Conservation (phyloP, 2,329 filamentous ascomycete species). For the Phaeoacremonium minimum region DNA sequence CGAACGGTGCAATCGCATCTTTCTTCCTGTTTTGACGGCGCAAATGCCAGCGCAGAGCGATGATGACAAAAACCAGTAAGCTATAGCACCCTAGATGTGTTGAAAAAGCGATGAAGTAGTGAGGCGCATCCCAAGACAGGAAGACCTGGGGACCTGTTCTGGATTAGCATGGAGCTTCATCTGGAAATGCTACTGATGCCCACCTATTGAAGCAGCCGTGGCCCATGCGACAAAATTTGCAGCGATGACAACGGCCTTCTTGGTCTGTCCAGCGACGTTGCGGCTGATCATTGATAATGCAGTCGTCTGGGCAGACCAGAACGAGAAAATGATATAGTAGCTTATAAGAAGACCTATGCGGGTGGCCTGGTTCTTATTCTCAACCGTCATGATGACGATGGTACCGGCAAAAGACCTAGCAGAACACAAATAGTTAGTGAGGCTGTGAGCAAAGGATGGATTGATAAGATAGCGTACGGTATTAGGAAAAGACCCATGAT, state of each 20-base stretch:
- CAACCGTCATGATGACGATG: slow-evolving; percentile 66
- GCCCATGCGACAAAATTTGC: slow-evolving; percentile 69
- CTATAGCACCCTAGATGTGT: slow-evolving; percentile 67
- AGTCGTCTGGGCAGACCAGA: slow-evolving; percentile 71
- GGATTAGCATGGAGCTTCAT: neutral
- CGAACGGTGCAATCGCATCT: slow-evolving; percentile 37
- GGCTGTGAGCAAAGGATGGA: no score
- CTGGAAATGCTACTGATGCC: slow-evolving; percentile 20
- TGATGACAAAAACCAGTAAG: slow-evolving; percentile 52
- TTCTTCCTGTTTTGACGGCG: slow-evolving; percentile 53
- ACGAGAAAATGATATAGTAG: slow-evolving; percentile 74
- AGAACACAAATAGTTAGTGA: neutral
- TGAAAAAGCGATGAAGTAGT: slow-evolving; percentile 66
- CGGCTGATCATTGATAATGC: slow-evolving; percentile 63
- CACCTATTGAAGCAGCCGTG: slow-evolving; percentile 62
- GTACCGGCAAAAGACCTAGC: slow-evolving; percentile 69
- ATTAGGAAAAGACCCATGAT: slow-evolving; percentile 63
- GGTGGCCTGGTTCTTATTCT: slow-evolving; percentile 50
- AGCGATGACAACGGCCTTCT: slow-evolving; percentile 65
- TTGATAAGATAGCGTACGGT: no score
- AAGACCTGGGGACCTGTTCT: slow-evolving; percentile 58
- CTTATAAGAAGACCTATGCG: slow-evolving; percentile 64
- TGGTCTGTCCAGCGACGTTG: slow-evolving; percentile 70
- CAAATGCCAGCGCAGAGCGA: slow-evolving; percentile 56
- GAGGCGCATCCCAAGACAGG: slow-evolving; percentile 52